Base-by-base conservation (phyloP, 2,329 filamentous ascomycete species). In the Simplicillium sp. region DNA sequence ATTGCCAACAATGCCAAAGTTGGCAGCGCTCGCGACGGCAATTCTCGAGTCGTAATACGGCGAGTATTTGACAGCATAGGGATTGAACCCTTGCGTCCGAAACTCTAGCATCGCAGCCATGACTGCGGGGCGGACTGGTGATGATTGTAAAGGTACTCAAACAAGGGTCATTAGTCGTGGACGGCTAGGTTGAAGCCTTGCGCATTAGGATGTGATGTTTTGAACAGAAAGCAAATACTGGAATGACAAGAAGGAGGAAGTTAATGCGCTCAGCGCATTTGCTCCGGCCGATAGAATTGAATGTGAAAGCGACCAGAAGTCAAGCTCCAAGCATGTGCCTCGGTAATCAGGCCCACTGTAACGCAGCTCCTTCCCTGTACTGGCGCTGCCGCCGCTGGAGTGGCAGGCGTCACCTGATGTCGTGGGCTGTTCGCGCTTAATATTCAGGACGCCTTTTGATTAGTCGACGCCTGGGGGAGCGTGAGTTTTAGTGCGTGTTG, bases 1-100 rank as follows among this genome's bases (percentile, higher is more conserved):
- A 68, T 98, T 98, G 37, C 92, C 92, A 29, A 98, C 90, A 32
- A 98, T 84, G 32, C 92, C 92, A 66, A 92, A 98, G 70, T 98
- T 97, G 48, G 90, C 80, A n/a, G 88, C 84, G 2, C 85, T 76
- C 25, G 87, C 86, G 53, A 96, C 88, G 43, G 90, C 90, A 48
- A 98, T 80, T 48, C 89, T 82, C 50, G 86, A 92, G 68, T 97
- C 92, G 68, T 94, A 94, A 70, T 96, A 98, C 7, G 92, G 92
- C 42, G 90, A 97, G 72, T 97, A 98, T 66, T 96, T 95, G 64
- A 96, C 88, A 51, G 86, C 87, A 66, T 94, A 96, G 54, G 89
- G 89, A 63, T 97, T 95, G 74, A 80, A 97, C 55, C 92, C 92
- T 58, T 87, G 76, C 16, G 92, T 97, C 48, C 86, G 84, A 67